phyloP scores from a whole-genome alignment of 2,329 filamentous ascomycete species.

The Trichoderma sp. region DNA sequence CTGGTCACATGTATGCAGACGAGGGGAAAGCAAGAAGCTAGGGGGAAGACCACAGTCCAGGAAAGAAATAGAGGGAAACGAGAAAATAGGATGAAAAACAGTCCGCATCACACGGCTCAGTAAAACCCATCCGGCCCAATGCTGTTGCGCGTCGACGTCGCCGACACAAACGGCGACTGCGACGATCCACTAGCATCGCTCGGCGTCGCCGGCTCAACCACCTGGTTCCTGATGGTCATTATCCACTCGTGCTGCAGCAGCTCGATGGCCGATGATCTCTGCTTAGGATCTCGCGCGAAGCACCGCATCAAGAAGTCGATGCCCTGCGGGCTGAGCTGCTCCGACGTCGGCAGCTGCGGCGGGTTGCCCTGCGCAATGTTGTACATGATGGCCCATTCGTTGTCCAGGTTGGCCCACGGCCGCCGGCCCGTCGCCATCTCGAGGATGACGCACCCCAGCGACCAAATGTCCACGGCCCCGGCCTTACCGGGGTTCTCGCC shows the following conservation, averaged over 20 bases:
- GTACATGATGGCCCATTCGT: slow-evolving; percentile 99
- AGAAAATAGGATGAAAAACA: background rate
- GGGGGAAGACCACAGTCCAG: background rate
- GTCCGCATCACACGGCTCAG: background rate
- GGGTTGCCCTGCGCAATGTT: slow-evolving; percentile 98
- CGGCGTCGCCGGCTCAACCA: slow-evolving; percentile 65
- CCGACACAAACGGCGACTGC: slow-evolving; percentile 42
- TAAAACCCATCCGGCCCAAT: slow-evolving; percentile 36
- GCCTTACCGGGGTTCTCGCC: slow-evolving; percentile 79
- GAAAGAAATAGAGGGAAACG: background rate
- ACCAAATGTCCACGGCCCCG: slow-evolving; percentile 94
- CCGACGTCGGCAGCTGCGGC: slow-evolving; percentile 76
- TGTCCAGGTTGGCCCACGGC: slow-evolving; percentile 94
- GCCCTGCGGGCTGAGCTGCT: slow-evolving; percentile 82
- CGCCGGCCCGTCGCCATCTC: slow-evolving; percentile 96
- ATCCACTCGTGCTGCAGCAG: slow-evolving; percentile 94
- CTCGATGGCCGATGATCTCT: slow-evolving; percentile 80
- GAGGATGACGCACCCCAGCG: slow-evolving; percentile 90
- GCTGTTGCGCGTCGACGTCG: slow-evolving; percentile 39
- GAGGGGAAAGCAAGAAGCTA: background rate
- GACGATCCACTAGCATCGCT: slow-evolving; percentile 56
- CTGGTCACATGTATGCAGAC: background rate
- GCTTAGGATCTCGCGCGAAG: slow-evolving; percentile 80
- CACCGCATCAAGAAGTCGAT: slow-evolving; percentile 87
- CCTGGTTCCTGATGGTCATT: slow-evolving; percentile 64